Percentiles rank a stretch among this genome's conserved stretches.
These are phyloP conservation scores for Talaromyces verruculosus DNA, from an alignment of 2,329 filamentous ascomycete species.

Conservation along the genomic window DNA sequence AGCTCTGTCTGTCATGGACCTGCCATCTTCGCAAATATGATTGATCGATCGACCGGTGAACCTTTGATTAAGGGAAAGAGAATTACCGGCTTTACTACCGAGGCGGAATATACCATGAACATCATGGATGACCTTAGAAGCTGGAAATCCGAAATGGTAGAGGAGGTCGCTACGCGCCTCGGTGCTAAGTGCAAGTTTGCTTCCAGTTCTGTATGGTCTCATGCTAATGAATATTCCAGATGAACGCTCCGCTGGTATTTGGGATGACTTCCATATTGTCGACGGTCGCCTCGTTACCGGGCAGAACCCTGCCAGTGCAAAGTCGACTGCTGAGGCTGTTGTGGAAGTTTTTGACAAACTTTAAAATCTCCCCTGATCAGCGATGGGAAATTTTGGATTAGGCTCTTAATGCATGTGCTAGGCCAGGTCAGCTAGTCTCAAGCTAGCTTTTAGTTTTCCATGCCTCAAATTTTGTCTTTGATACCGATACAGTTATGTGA, in stretches of 20 bases:
- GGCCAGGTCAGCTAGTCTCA: neutral
- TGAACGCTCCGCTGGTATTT: constrained; percentile 28
- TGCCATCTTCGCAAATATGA: constrained; percentile 41
- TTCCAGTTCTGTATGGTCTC: neutral
- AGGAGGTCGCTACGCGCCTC: constrained; percentile 29
- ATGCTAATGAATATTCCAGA: neutral
- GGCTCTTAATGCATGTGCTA: neutral
- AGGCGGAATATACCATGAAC: constrained; percentile 37
- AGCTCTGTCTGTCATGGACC: constrained; percentile 42
- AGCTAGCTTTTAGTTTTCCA: neutral
- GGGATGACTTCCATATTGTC: constrained; percentile 35
- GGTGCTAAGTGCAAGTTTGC: constrained; percentile 33
- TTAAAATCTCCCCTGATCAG: constrained; percentile 19
- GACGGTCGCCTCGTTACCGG: constrained; percentile 46
- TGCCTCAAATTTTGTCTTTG: neutral
- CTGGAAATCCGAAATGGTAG: constrained; percentile 36
- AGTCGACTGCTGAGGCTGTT: constrained; percentile 40
- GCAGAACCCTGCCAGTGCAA: constrained; percentile 45
- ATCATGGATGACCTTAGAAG: constrained; percentile 36
- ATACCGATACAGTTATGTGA: neutral
- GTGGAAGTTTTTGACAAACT: constrained; percentile 43
- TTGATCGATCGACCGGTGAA: constrained; percentile 33
- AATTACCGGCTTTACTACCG: constrained; percentile 43
- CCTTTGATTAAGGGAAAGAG: constrained; percentile 37
- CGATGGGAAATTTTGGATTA: neutral